Conservation (phyloP, 108 stramenopile species). For the Cylindrotheca fusiformis region DNA sequence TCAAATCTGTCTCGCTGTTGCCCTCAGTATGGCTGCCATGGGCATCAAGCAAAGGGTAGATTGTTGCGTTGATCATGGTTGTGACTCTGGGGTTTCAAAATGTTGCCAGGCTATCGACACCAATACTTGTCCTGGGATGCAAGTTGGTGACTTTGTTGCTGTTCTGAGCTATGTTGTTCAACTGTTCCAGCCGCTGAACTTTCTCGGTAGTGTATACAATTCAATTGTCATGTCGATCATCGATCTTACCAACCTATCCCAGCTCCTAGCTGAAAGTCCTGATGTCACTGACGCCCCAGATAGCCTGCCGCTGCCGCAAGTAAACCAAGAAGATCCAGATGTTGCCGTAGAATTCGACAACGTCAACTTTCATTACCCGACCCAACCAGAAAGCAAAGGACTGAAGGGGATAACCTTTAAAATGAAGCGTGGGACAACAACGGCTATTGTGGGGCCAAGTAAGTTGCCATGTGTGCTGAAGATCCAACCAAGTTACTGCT, state of each 20-base stretch:
- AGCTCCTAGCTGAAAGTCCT: conserved; percentile 88
- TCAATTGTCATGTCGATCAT: conserved; percentile 89
- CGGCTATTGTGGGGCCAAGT: conserved; percentile 95
- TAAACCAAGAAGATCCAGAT: conserved; percentile 57
- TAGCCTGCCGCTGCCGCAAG: conserved; percentile 56
- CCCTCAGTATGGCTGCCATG: conserved; percentile 62
- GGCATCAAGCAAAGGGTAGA: conserved; percentile 60
- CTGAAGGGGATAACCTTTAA: conserved; percentile 88
- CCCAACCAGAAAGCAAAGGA: conserved; percentile 74
- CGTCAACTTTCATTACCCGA: conserved; percentile 92
- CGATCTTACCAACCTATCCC: conserved; percentile 89
- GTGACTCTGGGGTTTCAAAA: conserved; percentile 49
- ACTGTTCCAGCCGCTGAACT: conserved; percentile 94
- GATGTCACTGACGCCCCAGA: conserved; percentile 85
- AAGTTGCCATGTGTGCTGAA: conserved; percentile 19
- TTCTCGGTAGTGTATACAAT: conserved; percentile 90
- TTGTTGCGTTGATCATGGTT: conserved; percentile 66
- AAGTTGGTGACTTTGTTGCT: conserved; percentile 93
- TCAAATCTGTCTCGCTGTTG: conserved; percentile 73
- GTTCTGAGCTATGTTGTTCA: conserved; percentile 89
- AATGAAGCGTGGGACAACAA: conserved; percentile 91
- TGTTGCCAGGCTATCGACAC: conserved; percentile 57
- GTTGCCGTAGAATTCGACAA: conserved; percentile 91
- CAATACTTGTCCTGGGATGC: conserved; percentile 71
- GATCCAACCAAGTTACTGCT: not conserved